Conservation (phyloP, 345 rosid species). For the Xanthoceras sorbifolium region DNA sequence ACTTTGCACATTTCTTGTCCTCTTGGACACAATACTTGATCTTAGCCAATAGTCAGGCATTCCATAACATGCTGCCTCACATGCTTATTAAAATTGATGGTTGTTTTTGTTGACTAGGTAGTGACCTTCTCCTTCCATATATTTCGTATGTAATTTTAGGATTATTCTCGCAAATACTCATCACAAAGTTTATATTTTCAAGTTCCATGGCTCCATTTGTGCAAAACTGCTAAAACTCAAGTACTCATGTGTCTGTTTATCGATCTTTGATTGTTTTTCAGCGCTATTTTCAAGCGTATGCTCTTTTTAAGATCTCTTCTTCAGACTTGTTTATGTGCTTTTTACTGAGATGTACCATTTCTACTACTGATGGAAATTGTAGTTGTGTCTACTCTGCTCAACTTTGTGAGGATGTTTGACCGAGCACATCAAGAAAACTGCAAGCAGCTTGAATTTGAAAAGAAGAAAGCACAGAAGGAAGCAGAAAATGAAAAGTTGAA, state of each 20-base stretch:
- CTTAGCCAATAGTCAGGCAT: too few relatives aligned
- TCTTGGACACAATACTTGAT: too few relatives aligned
- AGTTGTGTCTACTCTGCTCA: slow-evolving; percentile 82
- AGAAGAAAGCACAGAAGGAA: slow-evolving; percentile 55
- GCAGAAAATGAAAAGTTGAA: slow-evolving; percentile 50
- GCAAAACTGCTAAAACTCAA: not conserved
- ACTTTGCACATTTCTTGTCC: too few relatives aligned
- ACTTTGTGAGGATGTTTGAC: slow-evolving; percentile 71
- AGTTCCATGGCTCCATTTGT: not conserved
- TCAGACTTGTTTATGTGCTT: not conserved
- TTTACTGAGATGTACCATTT: slow-evolving; percentile 6
- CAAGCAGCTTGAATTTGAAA: slow-evolving; percentile 69
- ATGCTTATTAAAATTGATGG: too few relatives aligned
- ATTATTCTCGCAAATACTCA: too few relatives aligned
- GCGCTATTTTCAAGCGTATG: not conserved
- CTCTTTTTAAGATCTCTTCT: not conserved
- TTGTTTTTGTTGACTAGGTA: too few relatives aligned
- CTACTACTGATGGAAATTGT: slow-evolving; percentile 18
- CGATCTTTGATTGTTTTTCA: not conserved
- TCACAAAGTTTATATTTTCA: not conserved
- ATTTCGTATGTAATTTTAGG: too few relatives aligned
- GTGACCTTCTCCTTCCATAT: too few relatives aligned
- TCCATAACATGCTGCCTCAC: too few relatives aligned
- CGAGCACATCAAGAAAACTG: slow-evolving; percentile 78
- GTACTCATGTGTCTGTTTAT: not conserved